phyloP scores from a whole-genome alignment of 331 rosid species.

The Quercus lobata region DNA sequence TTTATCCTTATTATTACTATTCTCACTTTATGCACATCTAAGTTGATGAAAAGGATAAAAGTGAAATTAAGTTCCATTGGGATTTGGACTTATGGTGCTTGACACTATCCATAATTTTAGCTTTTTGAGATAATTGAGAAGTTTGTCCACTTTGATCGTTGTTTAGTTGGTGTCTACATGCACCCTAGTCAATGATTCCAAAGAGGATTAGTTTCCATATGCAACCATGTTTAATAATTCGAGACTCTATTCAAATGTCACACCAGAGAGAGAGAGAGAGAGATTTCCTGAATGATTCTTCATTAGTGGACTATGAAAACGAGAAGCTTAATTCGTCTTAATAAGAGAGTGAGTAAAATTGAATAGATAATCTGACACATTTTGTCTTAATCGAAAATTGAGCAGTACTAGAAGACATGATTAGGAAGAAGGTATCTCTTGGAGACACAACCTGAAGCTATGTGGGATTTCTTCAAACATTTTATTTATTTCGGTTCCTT shows the following conservation, averaged over 20 bases:
- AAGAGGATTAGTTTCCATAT: slow-evolving; percentile 4
- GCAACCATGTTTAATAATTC: too few relatives aligned
- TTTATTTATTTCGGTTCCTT: not conserved
- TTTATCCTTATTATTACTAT: too few relatives aligned
- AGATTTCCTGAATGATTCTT: too few relatives aligned
- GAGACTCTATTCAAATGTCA: not conserved
- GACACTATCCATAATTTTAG: slow-evolving; percentile 20
- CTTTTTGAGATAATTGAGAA: slow-evolving; percentile 23
- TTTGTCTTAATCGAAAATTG: not conserved
- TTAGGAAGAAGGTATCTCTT: slow-evolving; percentile 22
- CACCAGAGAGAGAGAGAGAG: not conserved
- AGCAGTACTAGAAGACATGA: slow-evolving; percentile 20
- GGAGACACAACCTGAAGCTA: slow-evolving; percentile 36
- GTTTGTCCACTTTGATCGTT: slow-evolving; percentile 38
- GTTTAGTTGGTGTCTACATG: slow-evolving; percentile 33
- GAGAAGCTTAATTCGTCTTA: slow-evolving; percentile 14
- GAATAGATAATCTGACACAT: slow-evolving; percentile 29
- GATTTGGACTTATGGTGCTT: slow-evolving; percentile 36
- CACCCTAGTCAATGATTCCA: slow-evolving; percentile 35
- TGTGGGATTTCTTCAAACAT: slow-evolving; percentile 10
- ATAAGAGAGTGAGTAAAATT: slow-evolving; percentile 20
- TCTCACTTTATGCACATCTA: slow-evolving; percentile 12
- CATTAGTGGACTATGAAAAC: not conserved
- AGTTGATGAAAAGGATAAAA: slow-evolving; percentile 20
- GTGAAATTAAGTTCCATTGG: slow-evolving; percentile 27